Base-by-base conservation (phyloP, 2,329 filamentous ascomycete species). In the Xylariaceae sp. region DNA sequence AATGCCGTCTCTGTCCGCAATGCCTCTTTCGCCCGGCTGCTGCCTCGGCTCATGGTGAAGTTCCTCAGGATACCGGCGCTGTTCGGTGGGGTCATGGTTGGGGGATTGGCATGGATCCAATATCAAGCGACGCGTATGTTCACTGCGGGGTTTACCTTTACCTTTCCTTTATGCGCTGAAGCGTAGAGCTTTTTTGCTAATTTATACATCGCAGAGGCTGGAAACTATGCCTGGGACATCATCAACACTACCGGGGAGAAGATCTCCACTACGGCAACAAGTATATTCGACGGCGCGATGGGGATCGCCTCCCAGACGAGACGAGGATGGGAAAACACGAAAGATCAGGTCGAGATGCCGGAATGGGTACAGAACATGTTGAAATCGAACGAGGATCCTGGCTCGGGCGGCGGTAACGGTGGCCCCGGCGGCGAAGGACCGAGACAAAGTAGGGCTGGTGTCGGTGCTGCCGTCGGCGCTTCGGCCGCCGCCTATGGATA, bases 41-140 rank as follows among this genome's bases (percentile, higher is more conserved):
- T 99, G 37, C 95, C 95, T 1, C 93, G 90, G 72, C 81, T 99
- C 54, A 86, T 94, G n/a, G 76, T 94, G 71, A 99, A 97, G 78
- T 88, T 99, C 67, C 82, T 87, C 42, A 86, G 92, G 58, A 80
- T 96, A 57, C 94, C 94, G 17, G 94, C 94, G 59, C 88, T 97
- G 77, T 92, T 96, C 69, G 94, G 93, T 48, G 92, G 91, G 48
- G 83, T 92, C 51, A 90, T 92, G 70, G 84, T 99, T 65, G 92
- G 90, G 11, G 90, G 89, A 2, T 77, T 95, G 60, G 92, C 92
- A 30, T 99, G 96, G 82, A 78, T 99, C 53, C 94, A 99, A 73
- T 97, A 99, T 73, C 94, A 99, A 75, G 93, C 94, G 64, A 86
- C 88, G 58, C 89, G 89, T 92, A 82, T 64, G 89, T 82, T 62